Conservation (phyloP, 306 rosid genomes). For the Quercus engelmannii region DNA sequence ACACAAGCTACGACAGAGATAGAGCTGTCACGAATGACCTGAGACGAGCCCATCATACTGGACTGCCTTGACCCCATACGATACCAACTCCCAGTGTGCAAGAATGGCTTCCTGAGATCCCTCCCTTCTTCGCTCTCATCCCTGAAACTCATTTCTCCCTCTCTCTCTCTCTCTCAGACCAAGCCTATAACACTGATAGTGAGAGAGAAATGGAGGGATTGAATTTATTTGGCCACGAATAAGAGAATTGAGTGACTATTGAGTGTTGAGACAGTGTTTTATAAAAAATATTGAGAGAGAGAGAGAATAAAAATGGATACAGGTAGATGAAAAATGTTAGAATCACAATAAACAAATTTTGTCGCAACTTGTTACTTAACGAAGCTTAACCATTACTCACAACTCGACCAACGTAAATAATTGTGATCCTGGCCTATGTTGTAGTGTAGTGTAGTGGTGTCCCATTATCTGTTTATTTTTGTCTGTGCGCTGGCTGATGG, state of each 20-base stretch:
- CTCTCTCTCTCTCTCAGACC: no score
- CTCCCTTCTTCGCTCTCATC: constrained; percentile 71
- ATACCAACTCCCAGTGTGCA: constrained; percentile 97
- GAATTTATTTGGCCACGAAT: neutral
- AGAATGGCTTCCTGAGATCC: constrained; percentile 81
- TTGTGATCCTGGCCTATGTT: no score
- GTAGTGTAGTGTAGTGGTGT: neutral
- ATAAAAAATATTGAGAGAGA: neutral
- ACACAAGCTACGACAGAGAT: constrained; percentile 88
- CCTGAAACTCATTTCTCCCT: constrained; percentile 52
- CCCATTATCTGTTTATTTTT: neutral
- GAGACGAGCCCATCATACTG: constrained; percentile 75
- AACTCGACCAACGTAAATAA: no score
- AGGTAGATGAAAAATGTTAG: no score
- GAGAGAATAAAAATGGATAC: neutral
- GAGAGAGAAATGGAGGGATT: neutral
- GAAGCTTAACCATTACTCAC: no score
- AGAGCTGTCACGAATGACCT: constrained; percentile 70
- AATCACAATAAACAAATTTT: no score
- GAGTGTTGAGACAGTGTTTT: neutral
- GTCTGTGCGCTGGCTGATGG: neutral
- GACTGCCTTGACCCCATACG: constrained; percentile 72
- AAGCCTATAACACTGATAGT: neutral
- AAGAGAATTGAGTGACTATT: neutral
- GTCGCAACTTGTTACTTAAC: no score